A percentile compares a stretch with the other conserved stretches of the same genome.
Conservation (phyloP, 2,329 filamentous ascomycete species). For the Aspergillus japonicus region DNA sequence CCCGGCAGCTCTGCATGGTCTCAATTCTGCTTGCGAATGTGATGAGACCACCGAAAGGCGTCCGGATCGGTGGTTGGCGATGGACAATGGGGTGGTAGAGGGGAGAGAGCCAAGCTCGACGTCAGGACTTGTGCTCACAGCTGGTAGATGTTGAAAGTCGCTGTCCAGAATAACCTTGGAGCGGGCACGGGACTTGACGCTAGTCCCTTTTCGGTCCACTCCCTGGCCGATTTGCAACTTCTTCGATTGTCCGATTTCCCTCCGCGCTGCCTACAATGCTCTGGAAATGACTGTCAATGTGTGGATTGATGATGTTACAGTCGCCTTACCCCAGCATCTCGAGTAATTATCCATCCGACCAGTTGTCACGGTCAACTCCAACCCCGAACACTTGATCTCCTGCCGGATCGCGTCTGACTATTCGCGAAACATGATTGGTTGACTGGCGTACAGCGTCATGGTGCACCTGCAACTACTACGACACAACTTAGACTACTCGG, state of each 20-base stretch:
- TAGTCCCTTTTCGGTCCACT: slow-evolving; percentile 32
- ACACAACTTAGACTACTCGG: neutral
- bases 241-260: neutral
- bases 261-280: neutral
- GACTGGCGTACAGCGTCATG: neutral
- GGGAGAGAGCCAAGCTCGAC: slow-evolving; percentile 30
- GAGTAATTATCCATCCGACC: neutral
- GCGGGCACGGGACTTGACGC: slow-evolving; percentile 33
- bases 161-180: slow-evolving; percentile 19
- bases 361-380: neutral
- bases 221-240: neutral
- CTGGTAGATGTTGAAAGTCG: slow-evolving; percentile 20
- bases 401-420: slow-evolving; percentile 23
- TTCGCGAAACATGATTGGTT: slow-evolving; percentile 23
- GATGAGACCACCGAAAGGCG: slow-evolving; percentile 27
- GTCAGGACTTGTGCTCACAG: slow-evolving; percentile 25
- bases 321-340: neutral
- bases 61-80: slow-evolving; percentile 20
- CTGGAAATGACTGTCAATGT: neutral
- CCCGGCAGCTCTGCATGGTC: slow-evolving; percentile 48
- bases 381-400: neutral
- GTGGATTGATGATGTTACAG: no score
- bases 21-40: slow-evolving; percentile 30
- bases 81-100: slow-evolving; percentile 24
- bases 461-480: neutral